phyloP scores from a whole-genome alignment of 805 yeast genomes.

The Candida boleticola region DNA sequence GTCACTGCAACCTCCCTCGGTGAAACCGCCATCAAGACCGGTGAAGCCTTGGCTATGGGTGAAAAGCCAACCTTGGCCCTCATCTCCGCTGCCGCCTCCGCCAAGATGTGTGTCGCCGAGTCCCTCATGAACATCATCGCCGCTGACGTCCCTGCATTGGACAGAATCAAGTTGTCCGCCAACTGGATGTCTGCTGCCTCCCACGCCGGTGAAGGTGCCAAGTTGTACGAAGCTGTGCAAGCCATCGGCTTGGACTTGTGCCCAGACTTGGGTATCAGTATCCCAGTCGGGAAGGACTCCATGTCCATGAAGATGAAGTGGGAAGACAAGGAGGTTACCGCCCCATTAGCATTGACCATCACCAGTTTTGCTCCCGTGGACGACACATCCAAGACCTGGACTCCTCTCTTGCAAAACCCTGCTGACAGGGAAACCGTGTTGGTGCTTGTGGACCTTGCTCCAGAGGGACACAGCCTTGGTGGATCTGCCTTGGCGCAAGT shows the following conservation, averaged over 20 bases:
- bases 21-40: constrained; percentile 65
- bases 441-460: constrained; percentile 78
- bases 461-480: constrained; percentile 62
- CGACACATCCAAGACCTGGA: constrained; percentile 90
- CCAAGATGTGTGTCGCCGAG: constrained; percentile 95
- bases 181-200: constrained; percentile 99
- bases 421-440: constrained; percentile 49
- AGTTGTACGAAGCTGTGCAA: constrained; percentile 93
- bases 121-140: constrained; percentile 84
- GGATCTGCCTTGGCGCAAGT: constrained; percentile 96
- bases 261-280: constrained; percentile 85
- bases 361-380: constrained; percentile 90
- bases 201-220: constrained; percentile 92
- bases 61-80: constrained; percentile 91
- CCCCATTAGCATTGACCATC: constrained; percentile 89
- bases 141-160: constrained; percentile 77
- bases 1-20: constrained; percentile 92
- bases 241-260: constrained; percentile 94
- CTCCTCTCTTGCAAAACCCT: constrained; percentile 66
- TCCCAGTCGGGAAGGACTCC: constrained; percentile 98
- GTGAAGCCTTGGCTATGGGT: constrained; percentile 98
- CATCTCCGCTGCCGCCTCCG: constrained; percentile 85
- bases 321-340: constrained; percentile 87
- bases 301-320: constrained; percentile 99
- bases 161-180: constrained; percentile 83